Percentiles rank a stretch among this genome's conserved stretches.
phyloP scores from a whole-genome alignment of 1,284 basidiomycete species.

The Leccinum subspadiceum region DNA sequence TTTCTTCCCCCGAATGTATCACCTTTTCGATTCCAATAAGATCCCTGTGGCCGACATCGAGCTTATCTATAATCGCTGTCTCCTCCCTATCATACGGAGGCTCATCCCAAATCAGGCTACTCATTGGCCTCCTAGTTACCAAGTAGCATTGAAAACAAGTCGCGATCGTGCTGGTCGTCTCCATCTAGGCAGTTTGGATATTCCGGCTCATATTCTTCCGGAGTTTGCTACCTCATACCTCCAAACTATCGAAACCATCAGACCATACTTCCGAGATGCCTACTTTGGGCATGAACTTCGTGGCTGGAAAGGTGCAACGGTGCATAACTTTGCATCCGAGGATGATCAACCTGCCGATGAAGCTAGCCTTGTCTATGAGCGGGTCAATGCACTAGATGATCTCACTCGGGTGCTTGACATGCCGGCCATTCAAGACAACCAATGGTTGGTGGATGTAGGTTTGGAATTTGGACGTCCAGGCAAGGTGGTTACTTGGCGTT shows the following conservation, averaged over 20 bases:
- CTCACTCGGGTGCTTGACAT: not conserved
- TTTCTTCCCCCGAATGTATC: conserved; percentile 15
- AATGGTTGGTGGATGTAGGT: conserved; percentile 2
- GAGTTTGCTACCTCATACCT: not conserved
- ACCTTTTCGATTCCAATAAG: not conserved
- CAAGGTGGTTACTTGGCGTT: not conserved
- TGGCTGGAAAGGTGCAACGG: conserved; percentile 8
- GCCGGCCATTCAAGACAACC: not conserved
- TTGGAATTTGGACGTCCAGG: not conserved
- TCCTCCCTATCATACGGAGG: not conserved
- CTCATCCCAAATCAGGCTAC: conserved; percentile 9
- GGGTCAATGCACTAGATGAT: not conserved
- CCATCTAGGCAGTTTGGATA: not conserved
- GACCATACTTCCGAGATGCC: conserved; percentile 4
- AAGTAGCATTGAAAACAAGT: not conserved
- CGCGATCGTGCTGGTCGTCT: not conserved
- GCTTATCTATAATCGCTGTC: conserved; percentile 1
- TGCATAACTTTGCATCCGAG: conserved; percentile 5
- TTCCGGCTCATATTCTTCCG: not conserved
- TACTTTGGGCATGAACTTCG: conserved; percentile 18
- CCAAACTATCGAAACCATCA: not conserved
- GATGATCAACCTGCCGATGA: not conserved
- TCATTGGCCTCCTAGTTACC: conserved; percentile 10
- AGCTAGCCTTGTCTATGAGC: not conserved
- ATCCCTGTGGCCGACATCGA: not conserved